Evolutionary conservation across 2,329 filamentous ascomycete species (phyloP).

Genomic region (Colletotrichum phormii): DNA sequence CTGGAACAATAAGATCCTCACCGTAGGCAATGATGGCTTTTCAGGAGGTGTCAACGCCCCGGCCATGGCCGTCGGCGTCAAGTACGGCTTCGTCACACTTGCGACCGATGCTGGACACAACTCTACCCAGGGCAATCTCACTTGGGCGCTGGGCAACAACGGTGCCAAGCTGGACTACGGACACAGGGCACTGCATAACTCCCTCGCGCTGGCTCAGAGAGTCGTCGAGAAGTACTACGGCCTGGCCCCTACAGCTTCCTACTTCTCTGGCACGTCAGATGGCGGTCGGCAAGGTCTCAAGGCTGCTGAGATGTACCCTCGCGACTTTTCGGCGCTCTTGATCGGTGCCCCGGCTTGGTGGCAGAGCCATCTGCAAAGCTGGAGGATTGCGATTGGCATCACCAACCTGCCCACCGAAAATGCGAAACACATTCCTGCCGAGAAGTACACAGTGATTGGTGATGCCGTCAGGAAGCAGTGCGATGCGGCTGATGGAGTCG

Average conservation of each 20-base stretch:
- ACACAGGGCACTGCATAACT: slow-evolving; percentile 58
- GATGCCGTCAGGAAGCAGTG: slow-evolving; percentile 61
- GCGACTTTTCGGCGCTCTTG: slow-evolving; percentile 63
- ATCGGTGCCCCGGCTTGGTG: slow-evolving; percentile 63
- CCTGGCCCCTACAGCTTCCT: slow-evolving; percentile 45
- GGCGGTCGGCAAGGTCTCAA: slow-evolving; percentile 63
- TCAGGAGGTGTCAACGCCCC: slow-evolving; percentile 48
- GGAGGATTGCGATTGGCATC: slow-evolving; percentile 57
- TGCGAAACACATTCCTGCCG: slow-evolving; percentile 54
- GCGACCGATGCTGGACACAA: slow-evolving; percentile 58
- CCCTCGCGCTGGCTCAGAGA: slow-evolving; percentile 58
- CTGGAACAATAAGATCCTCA: slow-evolving; percentile 48
- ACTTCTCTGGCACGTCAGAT: slow-evolving; percentile 62
- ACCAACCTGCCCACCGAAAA: slow-evolving; percentile 59
- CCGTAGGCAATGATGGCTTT: slow-evolving; percentile 46
- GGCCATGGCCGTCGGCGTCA: slow-evolving; percentile 41
- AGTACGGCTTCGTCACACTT: slow-evolving; percentile 54
- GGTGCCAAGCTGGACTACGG: slow-evolving; percentile 52
- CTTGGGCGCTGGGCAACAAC: slow-evolving; percentile 53
- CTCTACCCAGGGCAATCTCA: slow-evolving; percentile 43
- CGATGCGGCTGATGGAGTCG: slow-evolving; percentile 60
- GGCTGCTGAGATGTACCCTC: slow-evolving; percentile 4
- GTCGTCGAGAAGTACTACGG: slow-evolving; percentile 62
- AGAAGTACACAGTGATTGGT: slow-evolving; percentile 56
- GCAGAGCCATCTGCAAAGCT: slow-evolving; percentile 57